Percentiles rank a stretch among this genome's conserved stretches.
phyloP scores from a whole-genome alignment of 2,329 filamentous ascomycete species.

The Helminthosporium solani region DNA sequence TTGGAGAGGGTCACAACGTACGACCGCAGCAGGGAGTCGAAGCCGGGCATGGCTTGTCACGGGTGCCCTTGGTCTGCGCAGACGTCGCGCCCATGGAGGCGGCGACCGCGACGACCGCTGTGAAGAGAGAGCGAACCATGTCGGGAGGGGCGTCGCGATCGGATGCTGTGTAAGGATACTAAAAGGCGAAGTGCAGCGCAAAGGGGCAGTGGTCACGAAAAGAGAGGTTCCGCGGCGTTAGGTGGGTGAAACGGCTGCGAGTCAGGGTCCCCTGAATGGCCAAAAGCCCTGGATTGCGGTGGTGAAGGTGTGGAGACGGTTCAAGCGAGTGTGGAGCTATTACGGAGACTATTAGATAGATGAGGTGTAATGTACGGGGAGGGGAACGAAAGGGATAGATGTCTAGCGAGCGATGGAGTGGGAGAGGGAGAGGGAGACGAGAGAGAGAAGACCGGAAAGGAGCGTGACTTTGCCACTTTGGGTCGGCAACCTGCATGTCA shows the following conservation, averaged over 20 bases:
- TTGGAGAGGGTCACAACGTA: slow-evolving; percentile 22
- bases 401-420: no score
- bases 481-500: no score
- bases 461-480: no score
- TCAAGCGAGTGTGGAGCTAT: slow-evolving; percentile 29
- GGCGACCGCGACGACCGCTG: slow-evolving; percentile 31
- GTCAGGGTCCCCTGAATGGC: slow-evolving; percentile 21
- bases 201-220: slow-evolving; percentile 9
- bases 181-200: slow-evolving; percentile 24
- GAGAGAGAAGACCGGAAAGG: no score
- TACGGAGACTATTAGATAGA: no score
- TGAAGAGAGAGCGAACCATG: slow-evolving; percentile 30
- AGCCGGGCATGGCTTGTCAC: slow-evolving; percentile 65
- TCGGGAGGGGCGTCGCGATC: slow-evolving; percentile 7
- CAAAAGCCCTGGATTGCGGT: slow-evolving; percentile 17
- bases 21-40: slow-evolving; percentile 48
- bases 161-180: slow-evolving; percentile 37
- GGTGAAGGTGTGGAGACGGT: not conserved
- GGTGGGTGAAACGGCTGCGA: slow-evolving; percentile 23
- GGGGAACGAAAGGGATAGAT: no score
- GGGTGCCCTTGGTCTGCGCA: slow-evolving; percentile 43
- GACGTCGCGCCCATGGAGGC: slow-evolving; percentile 27
- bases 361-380: no score
- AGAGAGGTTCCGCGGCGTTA: not conserved
- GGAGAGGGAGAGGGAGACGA: no score